Percentiles rank a stretch among this genome's conserved stretches.
These are phyloP conservation scores for Arctium lappa DNA, from an alignment of 129 eudicot genomes.

Conservation along the genomic window DNA sequence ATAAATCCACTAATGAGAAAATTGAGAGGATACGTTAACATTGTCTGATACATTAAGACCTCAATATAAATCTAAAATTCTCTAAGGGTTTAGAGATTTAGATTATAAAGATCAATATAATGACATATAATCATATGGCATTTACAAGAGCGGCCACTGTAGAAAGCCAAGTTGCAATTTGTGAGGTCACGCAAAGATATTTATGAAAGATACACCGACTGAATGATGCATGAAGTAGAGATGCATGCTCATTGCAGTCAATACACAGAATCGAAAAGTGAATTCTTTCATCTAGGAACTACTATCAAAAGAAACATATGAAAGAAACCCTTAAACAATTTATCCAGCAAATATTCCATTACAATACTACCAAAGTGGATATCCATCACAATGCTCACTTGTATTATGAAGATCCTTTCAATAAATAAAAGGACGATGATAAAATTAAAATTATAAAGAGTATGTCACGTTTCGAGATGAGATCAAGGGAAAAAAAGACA, in stretches of 20 bases:
- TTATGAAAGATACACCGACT: background rate
- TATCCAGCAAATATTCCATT: background rate
- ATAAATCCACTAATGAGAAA: slow-evolving; percentile 1
- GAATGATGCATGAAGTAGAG: background rate
- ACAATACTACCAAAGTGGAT: background rate
- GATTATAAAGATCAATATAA: slow-evolving; percentile 11
- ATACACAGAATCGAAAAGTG: background rate
- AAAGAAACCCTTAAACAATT: background rate
- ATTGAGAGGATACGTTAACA: background rate
- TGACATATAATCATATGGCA: background rate
- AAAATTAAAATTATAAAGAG: background rate
- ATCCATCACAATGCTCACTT: background rate
- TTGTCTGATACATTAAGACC: background rate
- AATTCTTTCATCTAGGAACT: background rate
- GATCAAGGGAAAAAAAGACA: background rate
- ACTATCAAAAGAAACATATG: background rate
- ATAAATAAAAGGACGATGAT: background rate
- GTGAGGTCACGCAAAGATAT: background rate
- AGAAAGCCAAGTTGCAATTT: background rate
- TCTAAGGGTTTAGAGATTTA: background rate
- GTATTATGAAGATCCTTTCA: background rate
- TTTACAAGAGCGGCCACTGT: background rate
- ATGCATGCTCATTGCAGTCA: background rate
- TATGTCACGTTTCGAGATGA: background rate
- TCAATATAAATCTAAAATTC: background rate